Evolutionary conservation across 768 basidiomycete genomes (phyloP).

Genomic region (Suillus hirtellus): DNA sequence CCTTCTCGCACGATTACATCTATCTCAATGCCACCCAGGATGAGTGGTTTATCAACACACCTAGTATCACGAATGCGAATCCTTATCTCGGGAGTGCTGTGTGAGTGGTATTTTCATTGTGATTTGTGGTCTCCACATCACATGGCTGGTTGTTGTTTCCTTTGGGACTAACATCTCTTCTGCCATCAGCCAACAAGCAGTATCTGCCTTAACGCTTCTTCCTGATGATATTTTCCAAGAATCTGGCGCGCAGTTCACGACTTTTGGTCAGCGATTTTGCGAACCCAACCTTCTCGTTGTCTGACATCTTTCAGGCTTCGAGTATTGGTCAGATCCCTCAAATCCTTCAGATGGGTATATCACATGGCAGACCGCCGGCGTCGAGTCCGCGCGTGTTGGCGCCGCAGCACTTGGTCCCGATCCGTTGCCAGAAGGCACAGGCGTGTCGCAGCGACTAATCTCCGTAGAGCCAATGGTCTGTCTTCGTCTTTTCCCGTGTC

Average conservation of each 20-base stretch:
- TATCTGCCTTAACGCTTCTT: conserved; percentile 45
- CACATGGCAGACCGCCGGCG: conserved; percentile 71
- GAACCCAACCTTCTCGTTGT: not conserved
- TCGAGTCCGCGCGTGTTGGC: conserved; percentile 47
- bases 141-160: not conserved
- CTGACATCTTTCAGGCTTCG: conserved; percentile 53
- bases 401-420: conserved; percentile 58
- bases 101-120: conserved; percentile 22
- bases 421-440: conserved; percentile 35
- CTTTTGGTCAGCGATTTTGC: conserved; percentile 41
- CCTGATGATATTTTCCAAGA: conserved; percentile 53
- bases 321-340: conserved; percentile 67
- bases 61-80: conserved; percentile 36
- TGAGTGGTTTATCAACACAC: conserved; percentile 36
- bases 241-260: conserved; percentile 50
- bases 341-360: conserved; percentile 60
- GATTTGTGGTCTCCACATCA: not conserved
- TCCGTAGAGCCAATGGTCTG: conserved; percentile 51
- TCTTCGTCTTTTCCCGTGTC: not conserved
- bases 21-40: conserved; percentile 37
- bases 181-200: conserved; percentile 44
- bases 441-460: conserved; percentile 61
- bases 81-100: conserved; percentile 53
- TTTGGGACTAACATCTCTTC: not conserved
- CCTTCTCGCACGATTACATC: conserved; percentile 48